A percentile compares a stretch with the other conserved stretches of the same genome.
Evolutionary conservation across 2,329 filamentous ascomycete species (phyloP).

Genomic region (Amphichorda felina): DNA sequence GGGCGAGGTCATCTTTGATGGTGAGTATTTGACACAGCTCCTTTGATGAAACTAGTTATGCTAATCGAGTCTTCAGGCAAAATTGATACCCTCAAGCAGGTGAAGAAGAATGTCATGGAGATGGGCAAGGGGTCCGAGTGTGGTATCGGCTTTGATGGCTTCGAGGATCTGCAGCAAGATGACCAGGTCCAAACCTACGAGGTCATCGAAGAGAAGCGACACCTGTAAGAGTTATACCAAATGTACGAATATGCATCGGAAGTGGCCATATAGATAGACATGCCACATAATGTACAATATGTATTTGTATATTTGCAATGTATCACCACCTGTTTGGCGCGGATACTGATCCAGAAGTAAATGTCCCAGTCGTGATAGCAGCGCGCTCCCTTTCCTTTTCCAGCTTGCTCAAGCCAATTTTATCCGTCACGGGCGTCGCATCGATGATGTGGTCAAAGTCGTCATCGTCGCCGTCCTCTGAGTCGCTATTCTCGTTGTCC

Average conservation of each 20-base stretch:
- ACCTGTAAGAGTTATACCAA: constrained; percentile 22
- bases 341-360: constrained; percentile 34
- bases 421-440: constrained; percentile 80
- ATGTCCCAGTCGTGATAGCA: constrained; percentile 35
- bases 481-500: constrained; percentile 44
- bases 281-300: neutral
- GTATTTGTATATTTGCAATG: neutral
- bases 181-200: constrained; percentile 86
- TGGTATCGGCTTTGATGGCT: constrained; percentile 73
- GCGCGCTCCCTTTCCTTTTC: constrained; percentile 41
- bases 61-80: constrained; percentile 40
- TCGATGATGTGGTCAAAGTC: constrained; percentile 91
- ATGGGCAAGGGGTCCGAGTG: constrained; percentile 93
- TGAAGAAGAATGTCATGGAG: constrained; percentile 82
- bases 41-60: constrained; percentile 2
- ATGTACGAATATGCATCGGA: no score
- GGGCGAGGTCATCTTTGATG: constrained; percentile 65
- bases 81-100: constrained; percentile 73
- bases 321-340: constrained; percentile 32
- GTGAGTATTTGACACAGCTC: constrained; percentile 37
- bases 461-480: constrained; percentile 36
- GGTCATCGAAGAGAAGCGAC: constrained; percentile 60
- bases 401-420: constrained; percentile 52
- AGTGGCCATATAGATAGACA: neutral
- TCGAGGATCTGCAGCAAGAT: constrained; percentile 65